Evolutionary conservation across 2,329 filamentous ascomycete species (phyloP).

Genomic region (Pseudogymnoascus sp.): DNA sequence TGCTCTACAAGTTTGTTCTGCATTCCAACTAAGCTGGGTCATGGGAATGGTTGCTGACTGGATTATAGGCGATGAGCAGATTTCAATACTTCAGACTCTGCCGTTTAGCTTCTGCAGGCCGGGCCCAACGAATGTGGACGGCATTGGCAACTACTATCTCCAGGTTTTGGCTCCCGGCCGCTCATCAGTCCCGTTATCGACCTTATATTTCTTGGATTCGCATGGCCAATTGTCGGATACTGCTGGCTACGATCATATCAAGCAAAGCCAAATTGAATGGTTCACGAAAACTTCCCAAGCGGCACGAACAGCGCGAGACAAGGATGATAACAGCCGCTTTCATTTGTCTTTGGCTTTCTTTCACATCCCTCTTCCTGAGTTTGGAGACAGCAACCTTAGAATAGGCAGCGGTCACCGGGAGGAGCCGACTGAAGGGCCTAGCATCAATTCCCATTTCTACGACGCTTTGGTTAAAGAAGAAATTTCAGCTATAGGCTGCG

Average conservation of each 20-base stretch:
- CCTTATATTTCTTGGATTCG: constrained; percentile 84
- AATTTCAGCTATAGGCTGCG: constrained; percentile 58
- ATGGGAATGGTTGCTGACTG: constrained; percentile 24
- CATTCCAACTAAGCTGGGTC: too few species aligned
- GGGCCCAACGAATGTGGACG: constrained; percentile 73
- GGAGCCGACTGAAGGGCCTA: constrained; percentile 83
- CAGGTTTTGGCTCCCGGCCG: constrained; percentile 73
- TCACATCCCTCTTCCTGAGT: constrained; percentile 90
- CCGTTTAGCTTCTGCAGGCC: constrained; percentile 78
- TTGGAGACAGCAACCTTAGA: constrained; percentile 52
- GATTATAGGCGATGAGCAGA: constrained; percentile 50
- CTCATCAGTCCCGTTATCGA: constrained; percentile 77
- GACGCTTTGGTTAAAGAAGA: constrained; percentile 78
- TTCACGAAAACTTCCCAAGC: constrained; percentile 68
- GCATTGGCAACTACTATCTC: constrained; percentile 87
- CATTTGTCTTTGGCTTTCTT: constrained; percentile 94
- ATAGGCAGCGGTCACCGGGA: constrained; percentile 62
- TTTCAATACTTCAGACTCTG: constrained; percentile 75
- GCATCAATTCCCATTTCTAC: constrained; percentile 81
- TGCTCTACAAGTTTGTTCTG: too few species aligned
- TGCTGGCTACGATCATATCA: constrained; percentile 89
- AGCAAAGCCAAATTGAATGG: constrained; percentile 86
- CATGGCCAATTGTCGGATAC: constrained; percentile 81
- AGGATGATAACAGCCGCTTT: constrained; percentile 62
- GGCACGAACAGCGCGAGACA: constrained; percentile 63